Base-by-base conservation (phyloP, 2,329 filamentous ascomycete genomes). In the Ophiostoma perfectum region DNA sequence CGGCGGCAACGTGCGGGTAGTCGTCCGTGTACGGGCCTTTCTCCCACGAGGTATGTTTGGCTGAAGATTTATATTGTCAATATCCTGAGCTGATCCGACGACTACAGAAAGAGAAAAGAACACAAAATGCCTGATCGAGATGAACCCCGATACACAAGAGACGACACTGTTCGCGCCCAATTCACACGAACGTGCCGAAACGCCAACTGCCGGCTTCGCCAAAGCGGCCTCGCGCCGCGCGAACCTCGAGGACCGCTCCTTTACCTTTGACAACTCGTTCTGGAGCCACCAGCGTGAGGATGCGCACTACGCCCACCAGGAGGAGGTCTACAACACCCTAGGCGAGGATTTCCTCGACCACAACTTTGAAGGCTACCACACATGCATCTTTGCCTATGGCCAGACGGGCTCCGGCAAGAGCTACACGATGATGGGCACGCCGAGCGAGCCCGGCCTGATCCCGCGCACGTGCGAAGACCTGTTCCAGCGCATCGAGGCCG, bases 391-490 rank as follows among this genome's bases (percentile, higher is more conserved):
- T 76, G 95, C 95, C 70, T 98, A 99, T 75, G 95, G 95, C 11
- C 95, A 99, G 81, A 99, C 95, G 0, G 95, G 95, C 38, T 96
- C 93, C 0, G 95, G 95, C 66, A 71, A 71, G 69, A 71, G 92
- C 77, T 99, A 98, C 80, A 99, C 99, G 94, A 99, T 99, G 95
- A 99, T 99, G 95, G 95, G 95, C 65, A 99, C 98, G 80, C 95
- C 95, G 67, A 90, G 94, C 75, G 94, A 99, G 76, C 86, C 93
- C 69, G 95, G 95, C 78, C 95, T 99, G 72, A 98, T 98, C 71
- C 95, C 96, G 63, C 91, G 88, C 75, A 99, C 99, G 80, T 99
- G 95, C 78, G 91, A 95, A 81, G 90, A 97, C 75, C 98, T 99
- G 93, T 99, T 99, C 78, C 87, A 90, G 76, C 86, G 94, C 72